A percentile compares a stretch with the other conserved stretches of the same genome.
Evolutionary conservation across 306 rosid species (phyloP).

Genomic region (Macrotyloma uniflorum): DNA sequence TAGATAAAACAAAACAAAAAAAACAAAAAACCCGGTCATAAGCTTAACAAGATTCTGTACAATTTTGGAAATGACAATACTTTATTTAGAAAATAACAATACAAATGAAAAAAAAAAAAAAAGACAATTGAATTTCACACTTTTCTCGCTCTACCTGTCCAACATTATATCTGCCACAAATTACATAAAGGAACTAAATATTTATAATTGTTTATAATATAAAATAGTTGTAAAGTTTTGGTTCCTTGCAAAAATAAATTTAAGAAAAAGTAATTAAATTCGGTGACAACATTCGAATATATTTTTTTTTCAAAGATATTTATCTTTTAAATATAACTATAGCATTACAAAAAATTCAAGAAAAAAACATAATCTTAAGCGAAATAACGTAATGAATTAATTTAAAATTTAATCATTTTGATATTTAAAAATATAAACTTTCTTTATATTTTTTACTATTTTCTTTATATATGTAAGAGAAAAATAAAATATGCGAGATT

Average conservation of each 20-base stretch:
- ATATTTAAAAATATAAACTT: too few relatives aligned
- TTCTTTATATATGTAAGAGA: too few relatives aligned
- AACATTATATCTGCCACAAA: background rate
- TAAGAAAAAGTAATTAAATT: too few relatives aligned
- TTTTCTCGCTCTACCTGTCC: background rate
- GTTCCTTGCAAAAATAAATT: background rate
- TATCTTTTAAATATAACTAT: too few relatives aligned
- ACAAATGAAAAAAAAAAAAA: background rate
- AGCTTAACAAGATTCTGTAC: constrained; percentile 49
- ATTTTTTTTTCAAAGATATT: too few relatives aligned
- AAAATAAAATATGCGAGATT: too few relatives aligned
- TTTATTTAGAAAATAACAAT: constrained; percentile 12
- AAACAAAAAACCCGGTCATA: constrained; percentile 60
- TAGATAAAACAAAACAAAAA: constrained; percentile 35
- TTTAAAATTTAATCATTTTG: too few relatives aligned
- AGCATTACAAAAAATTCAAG: too few relatives aligned
- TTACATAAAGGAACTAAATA: background rate
- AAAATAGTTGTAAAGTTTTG: background rate
- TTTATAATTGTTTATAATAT: background rate
- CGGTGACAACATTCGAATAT: too few relatives aligned
- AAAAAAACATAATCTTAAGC: too few relatives aligned
- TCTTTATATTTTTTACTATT: too few relatives aligned
- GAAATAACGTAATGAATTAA: too few relatives aligned
- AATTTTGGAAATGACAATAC: constrained; percentile 51
- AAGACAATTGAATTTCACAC: background rate